Percentiles rank a stretch among this genome's conserved stretches.
These are phyloP conservation scores for Malus fusca DNA, from an alignment of 306 rosid species.

Conservation along the genomic window DNA sequence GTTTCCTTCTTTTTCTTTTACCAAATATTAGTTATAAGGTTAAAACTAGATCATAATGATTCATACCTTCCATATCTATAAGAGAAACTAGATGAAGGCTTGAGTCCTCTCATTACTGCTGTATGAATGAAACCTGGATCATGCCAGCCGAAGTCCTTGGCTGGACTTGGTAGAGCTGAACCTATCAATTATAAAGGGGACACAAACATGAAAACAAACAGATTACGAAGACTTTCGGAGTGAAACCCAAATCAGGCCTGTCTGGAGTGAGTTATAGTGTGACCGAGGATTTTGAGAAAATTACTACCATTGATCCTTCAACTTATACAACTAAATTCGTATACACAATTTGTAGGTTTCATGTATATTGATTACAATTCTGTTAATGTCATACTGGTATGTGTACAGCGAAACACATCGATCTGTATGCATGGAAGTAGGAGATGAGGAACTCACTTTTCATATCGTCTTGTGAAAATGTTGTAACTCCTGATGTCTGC, in stretches of 20 bases:
- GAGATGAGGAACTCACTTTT: conserved; percentile 49
- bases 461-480: conserved; percentile 71
- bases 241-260: background rate
- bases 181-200: conserved; percentile 25
- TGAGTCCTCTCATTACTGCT: conserved; percentile 68
- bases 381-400: too few species aligned
- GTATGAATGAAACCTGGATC: conserved; percentile 90
- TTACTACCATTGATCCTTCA: too few species aligned
- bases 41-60: too few species aligned
- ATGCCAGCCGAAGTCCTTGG: conserved; percentile 95
- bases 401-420: too few species aligned
- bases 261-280: too few species aligned
- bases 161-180: conserved; percentile 54
- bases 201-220: background rate
- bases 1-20: background rate
- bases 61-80: conserved; percentile 80
- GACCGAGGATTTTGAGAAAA: too few species aligned
- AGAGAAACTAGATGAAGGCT: conserved; percentile 52
- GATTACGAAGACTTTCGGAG: background rate
- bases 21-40: too few species aligned
- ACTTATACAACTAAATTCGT: too few species aligned
- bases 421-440: background rate
- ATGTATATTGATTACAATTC: too few species aligned
- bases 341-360: too few species aligned
- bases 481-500: conserved; percentile 44